Conservation (phyloP, 2,329 filamentous ascomycete genomes). For the Cladosporium sp. region DNA sequence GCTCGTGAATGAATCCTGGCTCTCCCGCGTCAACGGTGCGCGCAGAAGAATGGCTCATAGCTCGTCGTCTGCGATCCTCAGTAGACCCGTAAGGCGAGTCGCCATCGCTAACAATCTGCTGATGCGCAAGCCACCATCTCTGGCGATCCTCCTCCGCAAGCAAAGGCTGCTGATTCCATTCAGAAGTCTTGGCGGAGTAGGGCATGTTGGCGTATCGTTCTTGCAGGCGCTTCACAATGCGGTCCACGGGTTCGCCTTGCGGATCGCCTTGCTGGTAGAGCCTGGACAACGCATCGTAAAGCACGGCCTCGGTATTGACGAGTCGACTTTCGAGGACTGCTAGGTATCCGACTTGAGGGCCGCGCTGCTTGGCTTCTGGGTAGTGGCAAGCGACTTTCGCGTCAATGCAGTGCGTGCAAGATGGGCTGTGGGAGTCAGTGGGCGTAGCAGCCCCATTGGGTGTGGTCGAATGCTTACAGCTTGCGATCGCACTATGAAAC, state of each 20-base stretch:
- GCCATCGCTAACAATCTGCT: conserved; percentile 13
- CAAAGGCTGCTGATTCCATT: conserved; percentile 20
- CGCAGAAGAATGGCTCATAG: conserved; percentile 17
- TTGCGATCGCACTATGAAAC: conserved; percentile 16
- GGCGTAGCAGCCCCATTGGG: neutral
- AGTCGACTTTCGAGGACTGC: conserved; percentile 17
- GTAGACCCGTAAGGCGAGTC: conserved; percentile 2
- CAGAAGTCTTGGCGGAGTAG: conserved; percentile 18
- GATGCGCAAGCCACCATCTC: conserved; percentile 17
- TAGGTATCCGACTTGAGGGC: conserved; percentile 19
- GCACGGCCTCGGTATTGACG: conserved; percentile 16
- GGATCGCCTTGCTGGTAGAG: conserved; percentile 16
- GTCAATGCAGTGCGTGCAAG: conserved; percentile 20
- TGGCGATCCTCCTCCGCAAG: conserved; percentile 15
- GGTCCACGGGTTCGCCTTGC: neutral
- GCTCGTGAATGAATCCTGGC: conserved; percentile 1
- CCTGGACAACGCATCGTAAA: conserved; percentile 14
- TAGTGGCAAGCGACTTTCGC: conserved; percentile 19
- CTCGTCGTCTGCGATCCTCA: neutral
- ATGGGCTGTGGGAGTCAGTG: conserved; percentile 15
- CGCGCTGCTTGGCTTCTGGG: conserved; percentile 17
- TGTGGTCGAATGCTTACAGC: conserved; percentile 6
- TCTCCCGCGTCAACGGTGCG: conserved; percentile 18
- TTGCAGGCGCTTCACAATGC: conserved; percentile 8
- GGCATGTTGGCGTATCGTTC: conserved; percentile 19